Evolutionary conservation across 345 rosid species (phyloP).

Genomic region (Euphorbia lathyris): DNA sequence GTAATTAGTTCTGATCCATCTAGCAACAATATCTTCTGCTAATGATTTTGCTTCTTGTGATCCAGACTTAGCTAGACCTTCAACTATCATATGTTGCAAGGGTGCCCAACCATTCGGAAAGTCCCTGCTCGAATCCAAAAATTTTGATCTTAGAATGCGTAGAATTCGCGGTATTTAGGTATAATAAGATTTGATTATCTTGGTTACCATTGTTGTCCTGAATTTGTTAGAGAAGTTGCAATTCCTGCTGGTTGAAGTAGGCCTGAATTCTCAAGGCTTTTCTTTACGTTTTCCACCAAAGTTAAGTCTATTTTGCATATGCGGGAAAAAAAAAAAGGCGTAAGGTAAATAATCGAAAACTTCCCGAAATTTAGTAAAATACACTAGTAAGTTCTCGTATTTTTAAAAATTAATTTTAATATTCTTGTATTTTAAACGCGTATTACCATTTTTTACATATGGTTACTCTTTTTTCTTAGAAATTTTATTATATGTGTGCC

Average conservation of each 20-base stretch:
- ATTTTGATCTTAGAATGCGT: background rate
- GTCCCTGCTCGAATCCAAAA: constrained; percentile 54
- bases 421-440: too few species aligned
- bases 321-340: constrained; percentile 13
- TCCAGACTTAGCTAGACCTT: constrained; percentile 60
- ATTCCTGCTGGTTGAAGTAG: constrained; percentile 65
- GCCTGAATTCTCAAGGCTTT: constrained; percentile 61
- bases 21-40: constrained; percentile 68
- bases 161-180: background rate
- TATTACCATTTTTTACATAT: background rate
- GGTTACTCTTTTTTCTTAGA: background rate
- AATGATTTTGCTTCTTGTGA: constrained; percentile 48
- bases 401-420: too few species aligned
- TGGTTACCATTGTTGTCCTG: constrained; percentile 75
- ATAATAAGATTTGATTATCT: background rate
- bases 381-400: too few species aligned
- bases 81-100: constrained; percentile 70
- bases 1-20: constrained; percentile 76
- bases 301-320: constrained; percentile 39
- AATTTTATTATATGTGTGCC: too few species aligned
- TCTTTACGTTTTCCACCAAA: constrained; percentile 51
- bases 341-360: background rate
- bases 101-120: constrained; percentile 97
- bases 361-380: background rate
- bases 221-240: constrained; percentile 60